Percentiles rank a stretch among this genome's conserved stretches.
Conservation (phyloP, 148 eudicot species). For the Cornus controversa region DNA sequence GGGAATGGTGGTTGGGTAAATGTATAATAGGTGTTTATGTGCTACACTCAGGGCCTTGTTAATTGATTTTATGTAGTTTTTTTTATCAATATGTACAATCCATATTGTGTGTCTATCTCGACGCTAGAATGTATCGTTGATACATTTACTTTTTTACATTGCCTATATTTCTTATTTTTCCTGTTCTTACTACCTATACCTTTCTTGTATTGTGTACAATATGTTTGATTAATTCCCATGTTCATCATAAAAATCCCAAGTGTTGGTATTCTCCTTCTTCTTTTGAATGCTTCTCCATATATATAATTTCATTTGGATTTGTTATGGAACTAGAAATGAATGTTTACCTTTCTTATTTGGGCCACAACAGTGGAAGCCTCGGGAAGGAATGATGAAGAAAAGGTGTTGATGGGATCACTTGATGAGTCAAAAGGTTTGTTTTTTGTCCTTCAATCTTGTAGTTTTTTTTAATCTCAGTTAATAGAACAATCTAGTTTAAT, state of each 20-base stretch:
- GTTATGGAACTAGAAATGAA: background rate
- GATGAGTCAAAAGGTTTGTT: constrained; percentile 75
- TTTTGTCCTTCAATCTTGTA: constrained; percentile 4
- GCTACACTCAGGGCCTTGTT: no score
- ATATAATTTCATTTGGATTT: background rate
- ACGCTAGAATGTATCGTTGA: no score
- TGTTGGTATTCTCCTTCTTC: background rate
- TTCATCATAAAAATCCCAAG: background rate
- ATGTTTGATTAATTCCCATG: background rate
- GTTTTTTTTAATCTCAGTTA: background rate
- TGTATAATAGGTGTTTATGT: no score
- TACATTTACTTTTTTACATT: no score
- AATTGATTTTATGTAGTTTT: no score
- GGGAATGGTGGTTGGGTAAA: no score
- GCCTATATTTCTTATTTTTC: no score
- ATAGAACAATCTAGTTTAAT: background rate
- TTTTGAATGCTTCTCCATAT: background rate
- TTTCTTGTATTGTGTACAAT: background rate
- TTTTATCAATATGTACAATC: no score
- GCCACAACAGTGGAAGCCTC: constrained; percentile 29
- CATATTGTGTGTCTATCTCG: no score
- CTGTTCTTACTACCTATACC: no score
- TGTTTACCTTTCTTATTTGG: background rate
- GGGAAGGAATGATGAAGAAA: constrained; percentile 61
- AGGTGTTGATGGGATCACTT: constrained; percentile 41